Evolutionary conservation across 495 filamentous ascomycete genomes (phyloP), one percentile per base, ranked within the genome.

Genomic region (Neurospora sp.): DNA sequence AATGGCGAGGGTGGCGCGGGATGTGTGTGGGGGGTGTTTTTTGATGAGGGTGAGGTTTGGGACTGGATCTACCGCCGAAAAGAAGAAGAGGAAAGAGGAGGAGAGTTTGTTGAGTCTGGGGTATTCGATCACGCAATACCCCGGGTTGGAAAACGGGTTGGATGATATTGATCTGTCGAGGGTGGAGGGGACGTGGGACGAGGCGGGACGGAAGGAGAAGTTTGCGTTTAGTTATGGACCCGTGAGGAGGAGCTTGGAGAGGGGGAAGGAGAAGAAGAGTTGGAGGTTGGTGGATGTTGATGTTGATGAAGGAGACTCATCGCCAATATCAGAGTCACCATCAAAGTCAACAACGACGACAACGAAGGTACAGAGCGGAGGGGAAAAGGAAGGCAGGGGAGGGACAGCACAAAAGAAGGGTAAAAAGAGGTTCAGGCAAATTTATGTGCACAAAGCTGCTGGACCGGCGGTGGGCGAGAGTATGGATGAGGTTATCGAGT

Each of bases 131-230:
- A 83, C 86, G 44, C 82, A 82, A 53, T 92, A 91, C 73, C 84
- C 80, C 2, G 53, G 53, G 0, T 83, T 85, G 18, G 85, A 70
- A 3, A 82, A 85, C 44, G 85, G 82, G 11, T 72, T 84, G 68
- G 78, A 81, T 27, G 81, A 80, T 4, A 78, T 88, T 53, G 84
- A 90, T 74, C 82, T 92, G 39, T 82, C 84, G 69, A 81, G 82
- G 31, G 83, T 88, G 72, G 90, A 92, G 80, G 88, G 86, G 75
- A 92, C 89, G 20, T 91, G 87, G 88, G 82, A 81, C n/a, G 84
- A 86, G 53, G 83, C 85, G 16, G 82, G 82, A 41, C 83, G 82
- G 1, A 68, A 61, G 9, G 71, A 16, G 2, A n/a, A 73, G 48
- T 90, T 83, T 74, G 86, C 87, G 46, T 82, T 83, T 40, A 84